Evolutionary conservation across 2,329 filamentous ascomycete genomes (phyloP), one percentile per base, ranked within the genome.

Genomic region (Drechslerella coelobrocha): DNA sequence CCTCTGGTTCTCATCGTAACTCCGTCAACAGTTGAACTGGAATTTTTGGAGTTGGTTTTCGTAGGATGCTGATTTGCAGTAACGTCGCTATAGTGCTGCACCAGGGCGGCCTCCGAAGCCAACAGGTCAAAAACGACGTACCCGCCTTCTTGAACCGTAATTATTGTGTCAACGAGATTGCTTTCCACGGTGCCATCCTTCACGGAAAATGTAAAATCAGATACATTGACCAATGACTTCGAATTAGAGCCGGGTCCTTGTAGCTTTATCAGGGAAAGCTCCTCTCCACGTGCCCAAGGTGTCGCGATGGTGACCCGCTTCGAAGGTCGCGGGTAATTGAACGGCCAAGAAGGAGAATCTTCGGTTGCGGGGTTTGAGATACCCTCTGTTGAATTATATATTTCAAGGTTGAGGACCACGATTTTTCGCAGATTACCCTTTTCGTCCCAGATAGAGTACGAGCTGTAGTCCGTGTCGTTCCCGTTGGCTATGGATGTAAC

Each of bases 201-300:
- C n/a, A 29, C 29, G 2, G 65, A 69, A 21, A 69, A 43, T 0
- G 65, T 69, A 21, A 62, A 69, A 10, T 43, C 47, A 0, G 65
- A 69, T 14, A 69, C 65, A 39, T 69, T 69, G 2, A 69, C 65
- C 21, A 62, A 17, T 2, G 52, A 52, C 24, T 69, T 69, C 1
- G 65, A 57, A 29, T 69, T 69, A 12, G 65, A 69, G 1, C 65
- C 65, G 2, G 65, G 65, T 8, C 23, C 65, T 43, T 69, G 65
- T 1, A 69, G 57, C 14, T 47, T 53, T 4, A 69, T 62, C 6
- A 69, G 27, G 19, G 65, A 62, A 6, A 69, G 52, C 21, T 69
- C 51, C 14, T 47, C 43, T 8, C 65, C 65, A 7, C 52, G 34
- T 3, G 27, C 34, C 65, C 65, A 69, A 2, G 65, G 65, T 5